A percentile compares a stretch with the other conserved stretches of the same genome.
phyloP scores from a whole-genome alignment of 2,329 filamentous ascomycete genomes.

The Colletotrichum aenigma region DNA sequence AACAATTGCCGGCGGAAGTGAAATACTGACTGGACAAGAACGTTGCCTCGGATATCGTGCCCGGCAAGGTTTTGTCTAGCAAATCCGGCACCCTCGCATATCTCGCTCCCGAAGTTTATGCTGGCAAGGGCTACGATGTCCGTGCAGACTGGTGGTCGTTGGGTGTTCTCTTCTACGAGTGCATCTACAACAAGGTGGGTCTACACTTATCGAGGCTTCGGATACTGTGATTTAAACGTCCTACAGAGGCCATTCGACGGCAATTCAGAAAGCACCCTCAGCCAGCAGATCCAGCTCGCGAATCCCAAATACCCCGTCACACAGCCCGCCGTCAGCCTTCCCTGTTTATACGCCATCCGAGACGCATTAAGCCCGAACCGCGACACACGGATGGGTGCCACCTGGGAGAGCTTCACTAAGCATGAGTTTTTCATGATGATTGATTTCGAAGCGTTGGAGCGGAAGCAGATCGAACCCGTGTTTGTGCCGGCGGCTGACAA shows the following conservation, averaged over 20 bases:
- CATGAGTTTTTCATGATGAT: slow-evolving; percentile 89
- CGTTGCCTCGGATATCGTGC: slow-evolving; percentile 90
- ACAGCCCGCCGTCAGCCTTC: slow-evolving; percentile 84
- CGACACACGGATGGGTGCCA: slow-evolving; percentile 80
- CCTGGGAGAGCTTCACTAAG: slow-evolving; percentile 83
- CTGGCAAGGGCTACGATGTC: slow-evolving; percentile 84
- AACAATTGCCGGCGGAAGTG: background rate
- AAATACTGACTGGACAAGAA: slow-evolving; percentile 64
- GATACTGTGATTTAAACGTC: slow-evolving; percentile 33
- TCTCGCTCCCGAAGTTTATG: slow-evolving; percentile 93
- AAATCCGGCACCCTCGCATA: slow-evolving; percentile 97
- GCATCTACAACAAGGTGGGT: slow-evolving; percentile 96
- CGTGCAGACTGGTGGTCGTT: slow-evolving; percentile 99
- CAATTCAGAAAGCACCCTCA: slow-evolving; percentile 80
- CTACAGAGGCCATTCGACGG: slow-evolving; percentile 88
- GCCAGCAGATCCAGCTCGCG: slow-evolving; percentile 79
- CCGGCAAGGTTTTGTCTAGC: slow-evolving; percentile 83
- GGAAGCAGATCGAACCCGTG: slow-evolving; percentile 87
- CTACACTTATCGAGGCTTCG: background rate
- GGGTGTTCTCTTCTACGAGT: slow-evolving; percentile 98
- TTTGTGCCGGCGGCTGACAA: slow-evolving; percentile 96
- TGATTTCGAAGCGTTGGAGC: slow-evolving; percentile 83
- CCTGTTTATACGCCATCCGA: slow-evolving; percentile 88
- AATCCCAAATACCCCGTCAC: slow-evolving; percentile 91
- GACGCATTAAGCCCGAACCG: slow-evolving; percentile 82